Evolutionary conservation across 495 filamentous ascomycete species (phyloP).

Genomic region (Thozetella sp.): DNA sequence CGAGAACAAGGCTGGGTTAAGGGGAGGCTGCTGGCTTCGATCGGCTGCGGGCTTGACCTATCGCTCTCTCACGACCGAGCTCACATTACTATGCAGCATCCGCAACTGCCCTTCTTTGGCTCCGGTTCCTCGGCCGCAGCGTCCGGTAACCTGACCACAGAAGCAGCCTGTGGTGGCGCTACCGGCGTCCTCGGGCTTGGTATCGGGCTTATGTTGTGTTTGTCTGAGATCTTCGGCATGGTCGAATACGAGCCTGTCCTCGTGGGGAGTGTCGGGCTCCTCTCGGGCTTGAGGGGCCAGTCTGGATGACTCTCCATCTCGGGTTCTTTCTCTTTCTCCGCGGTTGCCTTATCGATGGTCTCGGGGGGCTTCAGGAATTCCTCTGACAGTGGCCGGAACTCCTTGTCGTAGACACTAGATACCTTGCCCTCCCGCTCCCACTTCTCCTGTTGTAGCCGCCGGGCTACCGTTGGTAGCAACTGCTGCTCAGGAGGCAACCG

Average conservation of each 20-base stretch:
- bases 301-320: conserved; percentile 33
- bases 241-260: conserved; percentile 56
- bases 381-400: conserved; percentile 77
- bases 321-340: conserved; percentile 37
- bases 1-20: too few relatives aligned
- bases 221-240: conserved; percentile 56
- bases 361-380: conserved; percentile 52
- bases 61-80: too few relatives aligned
- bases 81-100: conserved; percentile 58
- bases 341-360: conserved; percentile 12
- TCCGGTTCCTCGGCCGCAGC: conserved; percentile 33
- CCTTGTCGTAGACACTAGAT: conserved; percentile 77
- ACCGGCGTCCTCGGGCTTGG: conserved; percentile 33
- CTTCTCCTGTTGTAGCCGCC: conserved; percentile 88
- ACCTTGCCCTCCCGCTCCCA: conserved; percentile 90
- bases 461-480: conserved; percentile 91
- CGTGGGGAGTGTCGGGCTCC: conserved; percentile 41
- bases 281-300: conserved; percentile 46
- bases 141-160: conserved; percentile 31
- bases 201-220: conserved; percentile 34
- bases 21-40: too few relatives aligned
- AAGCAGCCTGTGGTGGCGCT: conserved; percentile 16
- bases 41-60: too few relatives aligned
- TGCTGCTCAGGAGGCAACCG: conserved; percentile 94
- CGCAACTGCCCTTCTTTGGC: conserved; percentile 45